phyloP scores from a whole-genome alignment of 805 yeast species.

The Kuraishia ogatae region DNA sequence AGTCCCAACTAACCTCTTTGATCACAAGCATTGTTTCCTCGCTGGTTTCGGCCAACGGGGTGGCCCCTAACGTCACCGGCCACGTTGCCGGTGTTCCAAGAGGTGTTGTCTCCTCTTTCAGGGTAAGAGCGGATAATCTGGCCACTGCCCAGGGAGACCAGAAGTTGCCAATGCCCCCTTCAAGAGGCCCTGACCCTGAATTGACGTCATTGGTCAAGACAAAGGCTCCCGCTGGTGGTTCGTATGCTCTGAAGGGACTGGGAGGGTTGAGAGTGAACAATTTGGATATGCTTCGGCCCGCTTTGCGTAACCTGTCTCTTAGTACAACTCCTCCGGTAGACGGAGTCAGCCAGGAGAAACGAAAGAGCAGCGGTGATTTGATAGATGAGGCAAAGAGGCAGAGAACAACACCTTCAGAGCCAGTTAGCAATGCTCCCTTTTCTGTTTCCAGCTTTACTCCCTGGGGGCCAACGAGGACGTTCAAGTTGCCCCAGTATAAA shows the following conservation, averaged over 20 bases:
- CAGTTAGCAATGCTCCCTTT: background rate
- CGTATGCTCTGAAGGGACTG: background rate
- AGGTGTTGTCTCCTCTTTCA: constrained; percentile 22
- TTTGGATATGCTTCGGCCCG: background rate
- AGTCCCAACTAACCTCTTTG: constrained; percentile 11
- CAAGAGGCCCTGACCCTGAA: constrained; percentile 12
- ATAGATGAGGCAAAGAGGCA: background rate
- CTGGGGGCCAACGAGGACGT: background rate
- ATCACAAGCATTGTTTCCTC: constrained; percentile 11
- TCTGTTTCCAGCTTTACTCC: constrained; percentile 1
- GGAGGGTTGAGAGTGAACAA: background rate
- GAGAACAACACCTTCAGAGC: background rate
- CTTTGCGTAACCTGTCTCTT: constrained; percentile 10
- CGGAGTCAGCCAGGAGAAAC: constrained; percentile 11
- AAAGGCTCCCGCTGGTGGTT: background rate
- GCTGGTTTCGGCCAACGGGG: background rate
- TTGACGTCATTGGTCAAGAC: constrained; percentile 9
- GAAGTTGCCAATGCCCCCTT: constrained; percentile 3
- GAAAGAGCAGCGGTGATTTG: constrained; percentile 5
- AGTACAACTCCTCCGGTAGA: background rate
- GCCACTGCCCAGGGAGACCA: background rate
- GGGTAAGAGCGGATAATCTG: constrained; percentile 10
- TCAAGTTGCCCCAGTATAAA: constrained; percentile 19
- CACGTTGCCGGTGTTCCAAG: constrained; percentile 18
- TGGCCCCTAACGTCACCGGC: constrained; percentile 12